Conservation (phyloP, 1,139 yeast species). For the Candida sojae region DNA sequence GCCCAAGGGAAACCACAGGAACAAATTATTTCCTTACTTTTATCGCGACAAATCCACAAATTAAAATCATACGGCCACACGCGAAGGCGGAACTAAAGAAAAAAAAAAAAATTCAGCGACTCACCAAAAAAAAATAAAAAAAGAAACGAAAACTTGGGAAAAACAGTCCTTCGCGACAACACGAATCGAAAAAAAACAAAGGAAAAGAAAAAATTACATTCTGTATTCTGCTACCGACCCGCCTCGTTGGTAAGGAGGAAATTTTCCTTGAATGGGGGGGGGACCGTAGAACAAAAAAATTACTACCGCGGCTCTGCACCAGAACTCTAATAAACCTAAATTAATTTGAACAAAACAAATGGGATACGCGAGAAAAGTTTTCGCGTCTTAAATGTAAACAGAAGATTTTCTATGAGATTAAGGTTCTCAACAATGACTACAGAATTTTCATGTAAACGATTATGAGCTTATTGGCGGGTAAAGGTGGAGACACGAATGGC, state of each 20-base stretch:
- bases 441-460: too few species aligned
- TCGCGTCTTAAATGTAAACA: slow-evolving; percentile 1
- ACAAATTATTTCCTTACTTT: background rate
- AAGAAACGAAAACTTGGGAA: background rate
- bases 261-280: too few species aligned
- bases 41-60: background rate
- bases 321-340: background rate
- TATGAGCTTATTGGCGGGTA: too few species aligned
- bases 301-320: background rate
- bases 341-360: too few species aligned
- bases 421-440: too few species aligned
- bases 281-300: too few species aligned
- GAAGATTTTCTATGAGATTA: background rate
- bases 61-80: background rate
- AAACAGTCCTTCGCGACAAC: background rate
- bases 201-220: background rate
- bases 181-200: background rate
- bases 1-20: background rate
- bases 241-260: too few species aligned
- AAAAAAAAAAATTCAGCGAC: background rate
- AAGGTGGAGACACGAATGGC: too few species aligned
- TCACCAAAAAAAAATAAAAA: background rate
- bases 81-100: background rate
- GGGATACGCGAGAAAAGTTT: background rate
- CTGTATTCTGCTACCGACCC: too few species aligned